These are phyloP conservation scores for Phoenix roebelenii DNA, from an alignment of 176 grass and related monocot species.

Conservation along the genomic window DNA sequence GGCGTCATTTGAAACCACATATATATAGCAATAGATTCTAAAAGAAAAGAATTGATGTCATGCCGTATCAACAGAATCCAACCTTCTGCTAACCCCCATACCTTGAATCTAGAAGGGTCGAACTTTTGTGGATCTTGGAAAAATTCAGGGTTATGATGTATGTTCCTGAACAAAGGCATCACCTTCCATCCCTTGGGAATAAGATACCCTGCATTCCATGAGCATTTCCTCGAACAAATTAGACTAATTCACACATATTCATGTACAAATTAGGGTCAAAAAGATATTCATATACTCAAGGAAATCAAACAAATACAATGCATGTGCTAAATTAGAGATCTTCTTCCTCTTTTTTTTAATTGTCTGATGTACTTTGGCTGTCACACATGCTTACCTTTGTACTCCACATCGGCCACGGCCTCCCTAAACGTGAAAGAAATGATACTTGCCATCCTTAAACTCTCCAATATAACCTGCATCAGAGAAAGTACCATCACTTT, in stretches of 20 bases:
- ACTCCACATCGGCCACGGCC: constrained; percentile 91
- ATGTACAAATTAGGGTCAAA: too few relatives aligned
- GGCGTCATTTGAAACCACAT: too few relatives aligned
- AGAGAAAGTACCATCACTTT: constrained; percentile 25
- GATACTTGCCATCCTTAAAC: constrained; percentile 93
- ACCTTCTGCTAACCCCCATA: constrained; percentile 5
- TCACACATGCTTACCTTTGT: constrained; percentile 54
- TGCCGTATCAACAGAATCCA: too few relatives aligned
- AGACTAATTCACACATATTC: too few relatives aligned
- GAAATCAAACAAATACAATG: too few relatives aligned
- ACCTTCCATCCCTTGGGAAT: constrained; percentile 99
- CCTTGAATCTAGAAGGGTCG: constrained; percentile 88
- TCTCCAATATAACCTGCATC: constrained; percentile 83
- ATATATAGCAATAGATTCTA: too few relatives aligned
- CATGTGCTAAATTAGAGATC: too few relatives aligned
- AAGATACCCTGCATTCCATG: constrained; percentile 47
- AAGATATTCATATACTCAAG: too few relatives aligned
- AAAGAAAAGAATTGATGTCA: too few relatives aligned
- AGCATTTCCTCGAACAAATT: too few relatives aligned
- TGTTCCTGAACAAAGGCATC: constrained; percentile 97
- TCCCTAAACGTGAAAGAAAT: constrained; percentile 98
- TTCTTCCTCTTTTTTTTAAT: too few relatives aligned
- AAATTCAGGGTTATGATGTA: constrained; percentile 69
- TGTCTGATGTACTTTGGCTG: not conserved
- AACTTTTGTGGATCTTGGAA: constrained; percentile 74